phyloP scores from a whole-genome alignment of 768 basidiomycete genomes.

The Lactarius sp. region DNA sequence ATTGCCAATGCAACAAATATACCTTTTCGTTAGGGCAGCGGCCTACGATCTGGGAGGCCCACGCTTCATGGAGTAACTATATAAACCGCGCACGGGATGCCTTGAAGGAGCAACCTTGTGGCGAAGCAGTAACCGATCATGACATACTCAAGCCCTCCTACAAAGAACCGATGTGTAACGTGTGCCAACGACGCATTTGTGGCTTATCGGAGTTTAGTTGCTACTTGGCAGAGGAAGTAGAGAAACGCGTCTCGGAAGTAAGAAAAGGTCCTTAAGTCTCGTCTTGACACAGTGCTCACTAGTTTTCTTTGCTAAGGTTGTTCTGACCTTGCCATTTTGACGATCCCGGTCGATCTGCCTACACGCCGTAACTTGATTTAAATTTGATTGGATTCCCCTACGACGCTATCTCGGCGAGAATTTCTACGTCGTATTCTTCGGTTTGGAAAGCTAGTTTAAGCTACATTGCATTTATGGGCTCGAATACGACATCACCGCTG shows the following conservation, averaged over 20 bases:
- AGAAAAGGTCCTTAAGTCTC: not conserved
- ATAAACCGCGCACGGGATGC: not conserved
- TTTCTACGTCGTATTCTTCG: too few species aligned
- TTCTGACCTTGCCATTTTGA: constrained; percentile 2
- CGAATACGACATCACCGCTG: too few species aligned
- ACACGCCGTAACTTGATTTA: too few species aligned
- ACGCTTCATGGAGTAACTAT: not conserved
- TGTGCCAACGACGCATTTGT: not conserved
- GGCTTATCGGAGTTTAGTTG: constrained; percentile 1
- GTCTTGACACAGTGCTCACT: not conserved
- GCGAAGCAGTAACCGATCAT: not conserved
- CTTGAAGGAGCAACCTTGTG: not conserved
- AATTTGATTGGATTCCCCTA: too few species aligned
- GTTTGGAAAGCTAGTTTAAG: too few species aligned
- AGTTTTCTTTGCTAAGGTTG: not conserved
- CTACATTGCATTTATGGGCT: too few species aligned
- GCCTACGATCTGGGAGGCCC: not conserved
- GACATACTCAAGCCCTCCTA: not conserved
- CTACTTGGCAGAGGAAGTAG: constrained; percentile 1
- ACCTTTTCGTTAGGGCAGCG: not conserved
- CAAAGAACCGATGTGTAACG: not conserved
- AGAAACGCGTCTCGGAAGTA: not conserved
- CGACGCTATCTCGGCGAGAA: too few species aligned
- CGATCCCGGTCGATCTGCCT: not conserved
- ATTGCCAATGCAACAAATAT: not conserved